Base-by-base conservation (phyloP, 306 rosid species). In the Cicer judaicum region DNA sequence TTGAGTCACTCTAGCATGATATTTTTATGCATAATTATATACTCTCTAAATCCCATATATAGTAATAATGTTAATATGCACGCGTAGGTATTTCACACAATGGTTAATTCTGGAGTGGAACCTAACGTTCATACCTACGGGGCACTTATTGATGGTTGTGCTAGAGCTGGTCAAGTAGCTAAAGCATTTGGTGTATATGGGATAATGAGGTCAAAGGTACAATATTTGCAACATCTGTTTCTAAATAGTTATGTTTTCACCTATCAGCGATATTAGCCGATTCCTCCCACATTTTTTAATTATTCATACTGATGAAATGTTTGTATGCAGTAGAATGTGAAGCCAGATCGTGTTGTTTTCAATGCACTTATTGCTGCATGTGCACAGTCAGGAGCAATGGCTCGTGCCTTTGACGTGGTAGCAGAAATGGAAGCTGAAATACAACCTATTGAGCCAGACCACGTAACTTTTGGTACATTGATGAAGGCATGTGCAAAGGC, bases 121-220 rank as follows among this genome's bases (percentile, higher is more conserved):
- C 96, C 98, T 53, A 91, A 91, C 41, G 85, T 92, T 79, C 90
- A 83, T 86, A 91, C 98, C 66, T 94, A 91, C 53, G 98, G 97
- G 67, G 95, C 98, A 60, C 97, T 94, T 73, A 88, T 94, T 81
- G 98, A 91, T 80, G 98, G 98, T 80, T 94, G 98, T 86, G 97
- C 92, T 65, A 90, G 89, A 90, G 97, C 93, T 79, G 95, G 95
- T 66, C 96, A 94, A 90, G 88, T 94, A 71, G 97, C 96, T 39
- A 94, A 94, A 87, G 98, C 98, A 75, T 94, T 94, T 87, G 98
- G 98, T 72, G 98, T 88, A 77, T 94, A 94, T 83, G 98, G 98
- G 72, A 89, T 94, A 70, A 64, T 94, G 97, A 90, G 97, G 87
- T 94, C 98, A 77, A 94, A 94, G 97, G 98, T 94, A 88, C 81